Evolutionary conservation across 306 rosid genomes (phyloP).

Genomic region (Ammopiptanthus mongolicus): DNA sequence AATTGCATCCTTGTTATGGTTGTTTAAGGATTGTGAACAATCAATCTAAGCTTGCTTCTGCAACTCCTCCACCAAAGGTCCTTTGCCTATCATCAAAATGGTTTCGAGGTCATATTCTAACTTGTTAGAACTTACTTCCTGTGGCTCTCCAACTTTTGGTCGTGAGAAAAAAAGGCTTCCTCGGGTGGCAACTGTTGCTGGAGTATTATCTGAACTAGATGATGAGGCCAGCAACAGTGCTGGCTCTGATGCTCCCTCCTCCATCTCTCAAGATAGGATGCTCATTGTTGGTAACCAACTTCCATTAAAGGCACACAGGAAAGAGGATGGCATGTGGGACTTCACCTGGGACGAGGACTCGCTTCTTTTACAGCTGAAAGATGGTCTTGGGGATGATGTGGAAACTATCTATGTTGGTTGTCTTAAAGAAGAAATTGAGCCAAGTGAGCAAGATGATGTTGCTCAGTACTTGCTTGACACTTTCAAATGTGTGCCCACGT

Average conservation of each 20-base stretch:
- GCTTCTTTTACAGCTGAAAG: conserved; percentile 82
- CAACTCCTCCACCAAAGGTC: conserved; percentile 1
- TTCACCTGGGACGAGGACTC: conserved; percentile 89
- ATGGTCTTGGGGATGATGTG: conserved; percentile 83
- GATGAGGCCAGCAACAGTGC: conserved; percentile 56
- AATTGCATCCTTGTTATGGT: conserved; percentile 16
- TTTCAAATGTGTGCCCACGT: conserved; percentile 80
- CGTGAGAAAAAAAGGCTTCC: conserved; percentile 82
- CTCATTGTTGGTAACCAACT: conserved; percentile 88
- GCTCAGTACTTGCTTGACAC: conserved; percentile 73
- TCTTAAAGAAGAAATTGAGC: conserved; percentile 70
- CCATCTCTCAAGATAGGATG: conserved; percentile 72
- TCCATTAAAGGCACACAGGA: conserved; percentile 49
- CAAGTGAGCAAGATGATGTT: conserved; percentile 70
- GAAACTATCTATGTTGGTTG: conserved; percentile 81
- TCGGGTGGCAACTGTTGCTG: conserved; percentile 76
- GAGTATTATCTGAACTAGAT: conserved; percentile 76
- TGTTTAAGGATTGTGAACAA: conserved; percentile 23
- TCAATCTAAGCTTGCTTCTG: conserved; percentile 18
- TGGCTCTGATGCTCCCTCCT: conserved; percentile 79
- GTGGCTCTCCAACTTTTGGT: conserved; percentile 53
- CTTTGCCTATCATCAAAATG: conserved; percentile 31
- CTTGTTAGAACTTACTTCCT: conserved; percentile 74
- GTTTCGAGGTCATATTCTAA: conserved; percentile 89
- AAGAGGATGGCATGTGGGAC: conserved; percentile 54